phyloP scores from a whole-genome alignment of 106 monocot species.

The Apostasia shenzhenica region DNA sequence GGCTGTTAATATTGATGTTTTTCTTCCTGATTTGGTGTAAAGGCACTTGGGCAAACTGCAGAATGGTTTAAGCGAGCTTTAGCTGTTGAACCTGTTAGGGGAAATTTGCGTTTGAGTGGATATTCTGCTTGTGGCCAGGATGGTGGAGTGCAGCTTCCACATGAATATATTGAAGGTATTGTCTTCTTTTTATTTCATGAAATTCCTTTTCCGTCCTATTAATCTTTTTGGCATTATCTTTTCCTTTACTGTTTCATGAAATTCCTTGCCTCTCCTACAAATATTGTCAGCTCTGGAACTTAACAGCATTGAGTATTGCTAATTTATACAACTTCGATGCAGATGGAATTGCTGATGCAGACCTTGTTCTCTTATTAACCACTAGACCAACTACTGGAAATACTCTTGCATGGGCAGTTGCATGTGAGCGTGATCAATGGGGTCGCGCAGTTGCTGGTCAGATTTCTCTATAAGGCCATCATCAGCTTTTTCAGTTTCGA shows the following conservation, averaged over 20 bases:
- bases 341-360: slow-evolving; percentile 91
- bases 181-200: neutral
- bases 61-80: slow-evolving; percentile 88
- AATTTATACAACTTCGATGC: slow-evolving; percentile 16
- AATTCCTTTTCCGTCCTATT: neutral
- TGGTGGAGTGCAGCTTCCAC: slow-evolving; percentile 97
- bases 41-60: slow-evolving; percentile 86
- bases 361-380: slow-evolving; percentile 93
- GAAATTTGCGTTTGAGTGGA: slow-evolving; percentile 89
- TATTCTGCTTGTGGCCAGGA: slow-evolving; percentile 99
- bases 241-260: neutral
- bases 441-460: slow-evolving; percentile 97
- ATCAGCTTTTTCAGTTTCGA: slow-evolving; percentile 5
- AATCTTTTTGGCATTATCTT: neutral
- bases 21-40: slow-evolving; percentile 4
- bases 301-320: neutral
- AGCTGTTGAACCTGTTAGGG: slow-evolving; percentile 92
- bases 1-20: too few species aligned
- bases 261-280: neutral
- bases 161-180: slow-evolving; percentile 87
- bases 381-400: slow-evolving; percentile 97
- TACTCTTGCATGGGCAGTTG: slow-evolving; percentile 99
- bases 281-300: neutral
- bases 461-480: neutral
- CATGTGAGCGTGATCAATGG: slow-evolving; percentile 99